Evolutionary conservation across 176 grass and related monocot genomes (phyloP).

Genomic region (Carex cristatella): DNA sequence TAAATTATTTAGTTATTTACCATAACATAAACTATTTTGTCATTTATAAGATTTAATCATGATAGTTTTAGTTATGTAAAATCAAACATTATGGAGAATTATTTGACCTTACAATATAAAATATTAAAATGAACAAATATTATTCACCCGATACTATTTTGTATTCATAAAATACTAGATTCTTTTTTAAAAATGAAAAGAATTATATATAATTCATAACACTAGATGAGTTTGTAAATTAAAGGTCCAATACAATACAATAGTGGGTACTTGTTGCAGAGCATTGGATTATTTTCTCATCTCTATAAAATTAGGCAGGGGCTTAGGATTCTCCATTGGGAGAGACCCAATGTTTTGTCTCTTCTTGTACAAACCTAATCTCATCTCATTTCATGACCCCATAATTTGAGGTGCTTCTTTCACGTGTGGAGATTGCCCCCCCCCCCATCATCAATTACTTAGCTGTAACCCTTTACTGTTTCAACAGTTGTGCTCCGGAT

Average conservation of each 20-base stretch:
- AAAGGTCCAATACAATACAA: not conserved
- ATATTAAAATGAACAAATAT: too few relatives aligned
- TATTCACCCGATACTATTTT: too few relatives aligned
- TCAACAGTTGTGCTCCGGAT: not conserved
- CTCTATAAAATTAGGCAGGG: not conserved
- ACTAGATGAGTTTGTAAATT: not conserved
- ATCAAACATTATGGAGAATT: too few relatives aligned
- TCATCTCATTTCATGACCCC: slow-evolving; percentile 6
- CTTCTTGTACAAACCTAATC: slow-evolving; percentile 8
- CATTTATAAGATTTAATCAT: too few relatives aligned
- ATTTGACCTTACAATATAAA: too few relatives aligned
- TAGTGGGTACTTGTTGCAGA: not conserved
- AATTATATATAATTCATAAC: too few relatives aligned
- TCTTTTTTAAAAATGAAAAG: too few relatives aligned
- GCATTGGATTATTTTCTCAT: not conserved
- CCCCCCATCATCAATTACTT: not conserved
- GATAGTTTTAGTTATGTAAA: too few relatives aligned
- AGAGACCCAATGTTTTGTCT: slow-evolving; percentile 20
- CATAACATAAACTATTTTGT: too few relatives aligned
- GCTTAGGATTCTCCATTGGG: slow-evolving; percentile 14
- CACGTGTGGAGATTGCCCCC: slow-evolving; percentile 21
- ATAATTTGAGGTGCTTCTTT: slow-evolving; percentile 13
- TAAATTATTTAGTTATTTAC: too few relatives aligned
- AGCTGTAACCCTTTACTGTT: slow-evolving; percentile 8
- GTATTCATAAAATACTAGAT: too few relatives aligned